Evolutionary conservation across 805 yeast species (phyloP), one percentile per base, ranked within the genome.

Genomic region (Starmera dryadoides): DNA sequence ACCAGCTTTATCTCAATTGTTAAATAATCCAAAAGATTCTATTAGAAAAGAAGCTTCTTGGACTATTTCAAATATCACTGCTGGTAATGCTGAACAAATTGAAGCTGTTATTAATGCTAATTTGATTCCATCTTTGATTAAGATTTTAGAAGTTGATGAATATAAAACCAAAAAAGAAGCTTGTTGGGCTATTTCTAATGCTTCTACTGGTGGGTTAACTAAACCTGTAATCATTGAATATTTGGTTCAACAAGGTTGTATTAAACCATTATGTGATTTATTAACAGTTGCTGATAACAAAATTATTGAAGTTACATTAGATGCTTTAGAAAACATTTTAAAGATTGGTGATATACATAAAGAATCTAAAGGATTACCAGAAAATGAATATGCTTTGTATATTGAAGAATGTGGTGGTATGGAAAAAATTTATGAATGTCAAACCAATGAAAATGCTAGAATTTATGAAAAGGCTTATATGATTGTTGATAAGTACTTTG

Each of bases 341-440:
- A 86, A 86, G 66, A 86, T 88, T 69, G 98, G 98, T 52, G 98
- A 93, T 62, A 66, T 81, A 63, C 96, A 88, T 57, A 86, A 79
- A 64, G 96, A 88, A 56, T 71, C 80, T 40, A 71, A 76, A 43
- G 85, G 83, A 41, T 60, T 80, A 15, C 63, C 72, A 36, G 73
- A 79, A 54, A 93, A 93, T 65, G 86, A 85, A 61, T 83, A 89
- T 59, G 96, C 98, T 21, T 74, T 88, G 46, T 87, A 66, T 66
- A 85, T 93, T 58, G 98, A 93, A 68, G 97, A 91, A 62, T 97
- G 97, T 33, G 98, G 97, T 54, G 98, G 98, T 46, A 83, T 88
- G 79, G 98, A 93, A 63, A 89, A 86, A 69, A 91, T 93, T 53
- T 83, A 84, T 63, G 87, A 86, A 45, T 85, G 95, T 60, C 98